Conservation (phyloP, 2,329 filamentous ascomycete genomes). For the Cylindrodendrum hubeiense region DNA sequence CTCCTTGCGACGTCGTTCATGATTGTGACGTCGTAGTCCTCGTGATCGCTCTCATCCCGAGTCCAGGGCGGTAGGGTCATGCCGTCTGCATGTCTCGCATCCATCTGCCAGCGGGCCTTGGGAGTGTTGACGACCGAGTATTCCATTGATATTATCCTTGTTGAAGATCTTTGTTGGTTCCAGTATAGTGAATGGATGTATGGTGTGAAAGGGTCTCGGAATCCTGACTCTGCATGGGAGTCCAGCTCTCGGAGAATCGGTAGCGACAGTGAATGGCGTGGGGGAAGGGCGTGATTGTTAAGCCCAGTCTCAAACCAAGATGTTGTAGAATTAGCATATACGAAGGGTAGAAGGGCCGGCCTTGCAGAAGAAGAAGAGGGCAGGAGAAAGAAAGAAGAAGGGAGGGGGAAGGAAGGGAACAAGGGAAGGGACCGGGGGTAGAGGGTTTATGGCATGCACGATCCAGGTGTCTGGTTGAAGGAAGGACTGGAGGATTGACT, state of each 20-base stretch:
- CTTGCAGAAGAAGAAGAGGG: constrained; percentile 35
- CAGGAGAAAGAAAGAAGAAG: constrained; percentile 32
- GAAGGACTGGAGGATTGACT: too few species aligned
- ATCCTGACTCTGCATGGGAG: not conserved
- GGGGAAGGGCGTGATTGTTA: not conserved
- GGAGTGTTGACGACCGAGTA: constrained; percentile 22
- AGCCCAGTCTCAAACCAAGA: constrained; percentile 39
- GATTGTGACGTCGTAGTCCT: constrained; percentile 34
- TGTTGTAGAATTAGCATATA: constrained; percentile 33
- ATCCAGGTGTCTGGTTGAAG: not conserved
- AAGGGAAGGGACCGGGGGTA: not conserved
- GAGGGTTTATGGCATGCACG: constrained; percentile 1
- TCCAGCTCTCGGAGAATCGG: constrained; percentile 20
- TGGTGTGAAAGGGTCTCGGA: not conserved
- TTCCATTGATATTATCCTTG: constrained; percentile 27
- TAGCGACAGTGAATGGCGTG: constrained; percentile 23
- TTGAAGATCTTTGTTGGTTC: not conserved
- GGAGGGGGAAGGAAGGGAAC: constrained; percentile 26
- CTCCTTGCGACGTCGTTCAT: constrained; percentile 37
- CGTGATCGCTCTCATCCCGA: constrained; percentile 38
- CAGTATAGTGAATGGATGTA: not conserved
- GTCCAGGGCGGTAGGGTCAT: constrained; percentile 43
- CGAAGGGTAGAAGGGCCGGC: constrained; percentile 39
- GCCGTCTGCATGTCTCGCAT: constrained; percentile 32
- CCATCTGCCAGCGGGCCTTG: constrained; percentile 34